phyloP scores from a whole-genome alignment of 2,329 filamentous ascomycete genomes.

The Colletotrichum chlorophyti region DNA sequence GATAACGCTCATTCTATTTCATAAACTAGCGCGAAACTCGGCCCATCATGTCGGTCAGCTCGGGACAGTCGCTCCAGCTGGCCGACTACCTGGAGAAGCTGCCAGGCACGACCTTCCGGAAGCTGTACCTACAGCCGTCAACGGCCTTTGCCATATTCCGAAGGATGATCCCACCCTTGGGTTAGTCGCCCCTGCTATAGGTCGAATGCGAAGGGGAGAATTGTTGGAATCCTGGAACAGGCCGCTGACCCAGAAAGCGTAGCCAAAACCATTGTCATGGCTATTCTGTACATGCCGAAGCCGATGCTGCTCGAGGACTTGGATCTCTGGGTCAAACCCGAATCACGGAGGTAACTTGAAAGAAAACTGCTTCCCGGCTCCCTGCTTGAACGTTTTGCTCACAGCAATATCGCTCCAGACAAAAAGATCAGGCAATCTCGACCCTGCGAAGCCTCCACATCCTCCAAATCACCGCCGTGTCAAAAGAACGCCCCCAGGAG shows the following conservation, averaged over 20 bases:
- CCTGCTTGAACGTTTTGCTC: no score
- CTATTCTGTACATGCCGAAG: conserved; percentile 86
- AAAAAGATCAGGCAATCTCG: conserved; percentile 84
- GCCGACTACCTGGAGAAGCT: conserved; percentile 95
- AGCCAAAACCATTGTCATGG: conserved; percentile 97
- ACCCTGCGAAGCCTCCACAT: conserved; percentile 89
- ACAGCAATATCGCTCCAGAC: conserved; percentile 52
- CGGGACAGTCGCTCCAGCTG: conserved; percentile 61
- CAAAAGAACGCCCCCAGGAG: conserved; percentile 69
- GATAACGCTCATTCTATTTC: not conserved
- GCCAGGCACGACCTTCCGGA: conserved; percentile 86
- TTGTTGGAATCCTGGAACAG: not conserved
- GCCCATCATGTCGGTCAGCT: conserved; percentile 53
- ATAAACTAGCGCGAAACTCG: conserved; percentile 9
- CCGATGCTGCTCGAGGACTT: conserved; percentile 82
- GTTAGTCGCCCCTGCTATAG: conserved; percentile 52
- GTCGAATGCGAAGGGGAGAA: not conserved
- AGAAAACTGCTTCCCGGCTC: no score
- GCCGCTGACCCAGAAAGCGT: conserved; percentile 18
- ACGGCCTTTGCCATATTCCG: conserved; percentile 95
- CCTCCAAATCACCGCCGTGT: conserved; percentile 68
- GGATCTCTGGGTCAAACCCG: conserved; percentile 83
- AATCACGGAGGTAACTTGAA: conserved; percentile 56
- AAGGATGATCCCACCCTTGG: conserved; percentile 93
- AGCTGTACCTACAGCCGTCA: conserved; percentile 94